These are phyloP conservation scores for Hyaloscypha finlandica DNA, from an alignment of 495 filamentous ascomycete species.

Conservation along the genomic window DNA sequence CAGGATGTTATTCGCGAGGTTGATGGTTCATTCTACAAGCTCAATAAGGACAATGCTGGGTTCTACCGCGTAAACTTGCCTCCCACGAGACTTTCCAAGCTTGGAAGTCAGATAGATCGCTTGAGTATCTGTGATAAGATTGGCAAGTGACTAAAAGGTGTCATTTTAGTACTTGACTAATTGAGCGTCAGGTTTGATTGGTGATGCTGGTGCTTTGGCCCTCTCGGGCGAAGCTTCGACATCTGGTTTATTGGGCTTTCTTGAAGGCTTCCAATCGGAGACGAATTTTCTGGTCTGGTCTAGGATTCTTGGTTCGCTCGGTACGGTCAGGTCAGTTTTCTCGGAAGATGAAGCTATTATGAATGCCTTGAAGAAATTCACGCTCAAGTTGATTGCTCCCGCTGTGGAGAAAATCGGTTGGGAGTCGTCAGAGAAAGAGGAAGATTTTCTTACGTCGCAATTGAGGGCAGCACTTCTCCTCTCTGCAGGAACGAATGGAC, in stretches of 20 bases:
- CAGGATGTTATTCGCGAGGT: constrained; percentile 71
- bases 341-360: constrained; percentile 55
- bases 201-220: constrained; percentile 89
- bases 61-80: constrained; percentile 96
- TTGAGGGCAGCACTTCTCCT: constrained; percentile 77
- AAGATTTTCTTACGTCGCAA: constrained; percentile 80
- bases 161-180: not conserved
- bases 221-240: constrained; percentile 83
- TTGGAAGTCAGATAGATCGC: constrained; percentile 70
- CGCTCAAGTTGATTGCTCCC: constrained; percentile 65
- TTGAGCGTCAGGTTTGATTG: constrained; percentile 47
- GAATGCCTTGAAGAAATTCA: constrained; percentile 70
- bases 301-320: constrained; percentile 72
- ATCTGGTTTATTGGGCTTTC: constrained; percentile 72
- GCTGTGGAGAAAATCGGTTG: constrained; percentile 81
- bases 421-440: constrained; percentile 65
- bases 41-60: constrained; percentile 84
- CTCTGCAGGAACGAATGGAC: constrained; percentile 70
- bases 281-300: constrained; percentile 85
- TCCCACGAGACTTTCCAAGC: constrained; percentile 70
- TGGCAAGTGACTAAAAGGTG: constrained; percentile 49
- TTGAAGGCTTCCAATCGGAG: constrained; percentile 82
- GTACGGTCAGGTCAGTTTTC: constrained; percentile 47
- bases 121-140: constrained; percentile 88
- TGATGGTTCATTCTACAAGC: constrained; percentile 83